A percentile compares a stretch with the other conserved stretches of the same genome.
These are phyloP conservation scores for Calonectria multiphialidica DNA, from an alignment of 2,329 filamentous ascomycete genomes.

Conservation along the genomic window DNA sequence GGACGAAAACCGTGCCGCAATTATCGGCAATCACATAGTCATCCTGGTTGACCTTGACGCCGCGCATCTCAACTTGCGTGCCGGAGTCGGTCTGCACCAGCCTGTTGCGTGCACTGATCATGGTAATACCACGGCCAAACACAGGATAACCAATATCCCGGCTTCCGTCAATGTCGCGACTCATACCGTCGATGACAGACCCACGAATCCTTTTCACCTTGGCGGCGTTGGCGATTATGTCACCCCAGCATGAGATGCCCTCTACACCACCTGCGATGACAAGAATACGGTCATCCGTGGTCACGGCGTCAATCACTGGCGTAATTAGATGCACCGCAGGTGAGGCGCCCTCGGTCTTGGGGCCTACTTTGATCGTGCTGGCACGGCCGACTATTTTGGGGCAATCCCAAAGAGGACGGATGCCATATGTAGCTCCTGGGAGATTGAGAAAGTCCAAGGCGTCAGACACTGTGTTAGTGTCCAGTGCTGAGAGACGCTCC, in stretches of 20 bases:
- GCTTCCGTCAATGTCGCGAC: conserved; percentile 49
- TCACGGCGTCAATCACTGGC: conserved; percentile 27
- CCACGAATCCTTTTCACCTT: conserved; percentile 43
- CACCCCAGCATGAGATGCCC: conserved; percentile 36
- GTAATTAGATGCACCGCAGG: conserved; percentile 20
- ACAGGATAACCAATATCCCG: conserved; percentile 48
- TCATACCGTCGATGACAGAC: conserved; percentile 48
- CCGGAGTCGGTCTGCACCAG: conserved; percentile 42
- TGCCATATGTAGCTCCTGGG: conserved; percentile 31
- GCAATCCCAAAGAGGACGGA: conserved; percentile 33
- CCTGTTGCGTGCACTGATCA: conserved; percentile 48
- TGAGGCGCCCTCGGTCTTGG: conserved; percentile 10
- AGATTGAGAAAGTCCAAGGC: conserved; percentile 35
- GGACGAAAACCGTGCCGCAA: conserved; percentile 30
- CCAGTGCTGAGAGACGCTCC: conserved; percentile 25
- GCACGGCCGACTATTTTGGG: conserved; percentile 35
- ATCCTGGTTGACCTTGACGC: conserved; percentile 30
- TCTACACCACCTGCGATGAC: conserved; percentile 9
- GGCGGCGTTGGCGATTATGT: conserved; percentile 36
- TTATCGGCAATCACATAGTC: conserved; percentile 36
- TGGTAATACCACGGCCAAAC: conserved; percentile 47
- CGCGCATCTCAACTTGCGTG: conserved; percentile 21
- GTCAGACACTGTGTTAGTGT: conserved; percentile 37
- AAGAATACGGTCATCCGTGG: conserved; percentile 19
- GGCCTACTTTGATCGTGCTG: conserved; percentile 30